Base-by-base conservation (phyloP, 2,329 filamentous ascomycete species). In the Ceratocystis harringtonii region DNA sequence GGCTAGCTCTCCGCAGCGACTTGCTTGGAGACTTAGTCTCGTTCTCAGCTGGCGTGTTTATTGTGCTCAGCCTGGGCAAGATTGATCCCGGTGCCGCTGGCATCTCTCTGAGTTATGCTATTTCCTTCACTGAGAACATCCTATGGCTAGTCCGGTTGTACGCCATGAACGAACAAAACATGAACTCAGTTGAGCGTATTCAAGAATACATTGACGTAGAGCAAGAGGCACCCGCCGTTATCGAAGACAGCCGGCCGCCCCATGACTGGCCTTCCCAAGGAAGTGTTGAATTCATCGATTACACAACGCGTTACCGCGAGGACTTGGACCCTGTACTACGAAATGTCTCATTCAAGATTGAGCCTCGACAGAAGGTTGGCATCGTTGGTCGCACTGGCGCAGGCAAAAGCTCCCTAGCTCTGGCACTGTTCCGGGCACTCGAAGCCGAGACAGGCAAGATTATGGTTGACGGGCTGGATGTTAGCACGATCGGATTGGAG, bases 131-230 rank as follows among this genome's bases (percentile, higher is more conserved):
- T 0, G 94, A 99, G 74, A 97, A 96, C 70, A 88, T 99, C 5
- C 78, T 99, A 19, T 99, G 94, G 94, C 85, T 97, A 65, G 92
- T 99, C 36, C 87, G 94, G 60, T 81, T 96, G 15, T 99, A 99
- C 74, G 88, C 92, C 0, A 85, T 89, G 72, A 96, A 97, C 72
- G 94, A 99, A 76, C 94, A 99, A 76, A 97, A 96, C 76, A 97
- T 99, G 94, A 99, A 99, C 76, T 92, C 92, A 2, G 92, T 97
- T 61, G 94, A 99, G 76, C 89, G 94, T 72, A 87, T 99, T 72
- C 95, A 96, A 78, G 94, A 99, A 74, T 99, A 97, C 72, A 82
- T 97, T 44, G 90, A 97, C 57, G 89, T 99, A 0, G 92, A 97
- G 71, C 92, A 96, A 74, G 94, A 99, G 76, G 92, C 94, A 0